phyloP scores from a whole-genome alignment of 108 stramenopile genomes.

The Cyclostephanos invisitatus region DNA sequence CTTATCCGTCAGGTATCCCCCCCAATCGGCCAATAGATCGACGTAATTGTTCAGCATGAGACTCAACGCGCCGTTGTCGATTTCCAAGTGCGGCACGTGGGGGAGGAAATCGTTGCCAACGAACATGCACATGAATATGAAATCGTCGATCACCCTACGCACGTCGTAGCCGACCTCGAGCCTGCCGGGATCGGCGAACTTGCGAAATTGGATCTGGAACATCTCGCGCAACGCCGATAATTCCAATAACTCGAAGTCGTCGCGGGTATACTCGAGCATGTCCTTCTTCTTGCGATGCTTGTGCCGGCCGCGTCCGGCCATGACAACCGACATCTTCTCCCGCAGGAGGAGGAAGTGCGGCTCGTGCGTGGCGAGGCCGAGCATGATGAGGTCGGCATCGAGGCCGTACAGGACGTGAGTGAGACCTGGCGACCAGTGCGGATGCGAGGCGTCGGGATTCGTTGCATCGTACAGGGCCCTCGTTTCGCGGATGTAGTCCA shows the following conservation, averaged over 20 bases:
- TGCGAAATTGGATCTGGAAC: constrained; percentile 89
- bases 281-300: constrained; percentile 92
- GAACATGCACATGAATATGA: constrained; percentile 97
- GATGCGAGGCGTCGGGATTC: constrained; percentile 34
- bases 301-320: constrained; percentile 85
- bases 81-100: constrained; percentile 92
- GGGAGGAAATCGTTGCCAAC: constrained; percentile 99
- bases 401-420: constrained; percentile 97
- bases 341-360: constrained; percentile 93
- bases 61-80: constrained; percentile 91
- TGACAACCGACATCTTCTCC: constrained; percentile 96
- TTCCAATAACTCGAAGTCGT: constrained; percentile 96
- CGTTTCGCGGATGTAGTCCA: constrained; percentile 92
- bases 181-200: constrained; percentile 62
- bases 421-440: constrained; percentile 60
- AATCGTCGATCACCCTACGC: constrained; percentile 95
- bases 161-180: constrained; percentile 67
- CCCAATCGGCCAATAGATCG: constrained; percentile 87
- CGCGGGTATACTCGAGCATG: constrained; percentile 86
- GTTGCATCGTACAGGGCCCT: constrained; percentile 49
- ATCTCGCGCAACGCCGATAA: constrained; percentile 83
- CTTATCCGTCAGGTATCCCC: constrained; percentile 91
- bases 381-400: constrained; percentile 99
- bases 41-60: constrained; percentile 93
- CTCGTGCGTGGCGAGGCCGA: constrained; percentile 95